phyloP scores from a whole-genome alignment of 2,329 filamentous ascomycete species.

The Exophiala oligosperma region DNA sequence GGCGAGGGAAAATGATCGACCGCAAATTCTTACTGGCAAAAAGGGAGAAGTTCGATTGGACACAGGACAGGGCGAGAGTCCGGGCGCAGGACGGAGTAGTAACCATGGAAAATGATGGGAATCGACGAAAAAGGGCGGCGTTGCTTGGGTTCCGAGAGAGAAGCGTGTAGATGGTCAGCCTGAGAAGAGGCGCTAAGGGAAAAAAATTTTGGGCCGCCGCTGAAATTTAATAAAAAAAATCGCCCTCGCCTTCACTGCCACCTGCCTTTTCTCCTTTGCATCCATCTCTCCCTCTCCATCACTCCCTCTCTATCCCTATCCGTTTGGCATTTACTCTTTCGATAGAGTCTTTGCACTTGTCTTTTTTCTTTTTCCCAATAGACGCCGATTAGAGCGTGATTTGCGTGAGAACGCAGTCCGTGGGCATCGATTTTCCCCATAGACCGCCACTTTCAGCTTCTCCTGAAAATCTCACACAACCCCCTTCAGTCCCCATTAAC shows the following conservation, averaged over 20 bases:
- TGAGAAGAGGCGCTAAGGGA: neutral
- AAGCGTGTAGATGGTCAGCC: neutral
- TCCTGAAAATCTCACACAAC: conserved; percentile 62
- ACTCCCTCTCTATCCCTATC: conserved; percentile 4
- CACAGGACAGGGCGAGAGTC: neutral
- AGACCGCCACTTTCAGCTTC: conserved; percentile 25
- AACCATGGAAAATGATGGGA: neutral
- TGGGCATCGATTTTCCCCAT: conserved; percentile 16
- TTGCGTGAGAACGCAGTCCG: conserved; percentile 23
- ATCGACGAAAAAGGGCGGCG: neutral
- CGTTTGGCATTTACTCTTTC: conserved; percentile 21
- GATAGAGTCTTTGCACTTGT: conserved; percentile 22
- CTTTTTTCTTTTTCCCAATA: conserved; percentile 15
- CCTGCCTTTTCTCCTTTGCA: conserved; percentile 12
- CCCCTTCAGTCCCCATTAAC: conserved; percentile 70
- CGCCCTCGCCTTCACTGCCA: conserved; percentile 5
- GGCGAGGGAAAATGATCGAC: neutral
- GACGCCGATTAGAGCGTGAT: conserved; percentile 25
- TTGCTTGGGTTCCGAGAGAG: neutral
- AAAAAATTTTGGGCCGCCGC: neutral
- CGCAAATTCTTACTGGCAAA: neutral
- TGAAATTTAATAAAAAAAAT: conserved; percentile 17
- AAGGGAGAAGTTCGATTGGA: neutral
- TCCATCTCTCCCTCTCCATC: conserved; percentile 11
- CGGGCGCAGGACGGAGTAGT: neutral